Evolutionary conservation across 768 basidiomycete genomes (phyloP).

Genomic region (Mycena metata): DNA sequence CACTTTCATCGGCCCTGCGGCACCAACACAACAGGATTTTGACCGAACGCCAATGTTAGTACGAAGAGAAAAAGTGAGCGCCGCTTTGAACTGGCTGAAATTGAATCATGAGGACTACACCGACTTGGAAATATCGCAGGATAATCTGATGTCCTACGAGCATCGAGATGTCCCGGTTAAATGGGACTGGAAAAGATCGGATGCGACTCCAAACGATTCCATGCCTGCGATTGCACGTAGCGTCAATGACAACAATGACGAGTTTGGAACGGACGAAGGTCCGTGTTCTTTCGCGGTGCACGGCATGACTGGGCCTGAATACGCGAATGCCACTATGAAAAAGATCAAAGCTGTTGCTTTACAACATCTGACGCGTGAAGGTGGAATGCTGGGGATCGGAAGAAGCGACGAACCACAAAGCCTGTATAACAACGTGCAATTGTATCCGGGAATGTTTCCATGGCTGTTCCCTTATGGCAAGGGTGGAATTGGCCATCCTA

Average conservation of each 20-base stretch:
- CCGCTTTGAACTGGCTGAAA: background rate
- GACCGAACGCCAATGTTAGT: background rate
- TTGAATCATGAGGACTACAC: background rate
- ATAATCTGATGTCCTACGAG: background rate
- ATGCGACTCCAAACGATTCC: background rate
- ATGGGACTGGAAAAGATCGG: background rate
- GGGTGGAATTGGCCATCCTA: slow-evolving; percentile 40
- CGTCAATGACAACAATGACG: background rate
- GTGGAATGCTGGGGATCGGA: background rate
- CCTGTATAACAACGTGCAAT: slow-evolving; percentile 35
- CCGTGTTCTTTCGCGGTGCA: background rate
- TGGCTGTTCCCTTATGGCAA: slow-evolving; percentile 47
- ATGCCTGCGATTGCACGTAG: background rate
- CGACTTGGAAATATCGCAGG: slow-evolving; percentile 41
- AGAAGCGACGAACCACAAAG: slow-evolving; percentile 24
- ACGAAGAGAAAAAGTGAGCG: background rate
- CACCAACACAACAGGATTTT: slow-evolving; percentile 36
- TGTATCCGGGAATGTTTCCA: slow-evolving; percentile 40
- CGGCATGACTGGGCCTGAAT: background rate
- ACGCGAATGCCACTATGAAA: background rate
- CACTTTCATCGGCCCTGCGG: slow-evolving; percentile 32
- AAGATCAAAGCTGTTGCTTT: background rate
- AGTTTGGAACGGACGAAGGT: background rate
- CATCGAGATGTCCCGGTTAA: background rate
- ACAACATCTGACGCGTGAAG: background rate